A percentile compares a stretch with the other conserved stretches of the same genome.
These are phyloP conservation scores for Rhodocollybia butyracea DNA, from an alignment of 768 basidiomycete genomes.

Conservation along the genomic window DNA sequence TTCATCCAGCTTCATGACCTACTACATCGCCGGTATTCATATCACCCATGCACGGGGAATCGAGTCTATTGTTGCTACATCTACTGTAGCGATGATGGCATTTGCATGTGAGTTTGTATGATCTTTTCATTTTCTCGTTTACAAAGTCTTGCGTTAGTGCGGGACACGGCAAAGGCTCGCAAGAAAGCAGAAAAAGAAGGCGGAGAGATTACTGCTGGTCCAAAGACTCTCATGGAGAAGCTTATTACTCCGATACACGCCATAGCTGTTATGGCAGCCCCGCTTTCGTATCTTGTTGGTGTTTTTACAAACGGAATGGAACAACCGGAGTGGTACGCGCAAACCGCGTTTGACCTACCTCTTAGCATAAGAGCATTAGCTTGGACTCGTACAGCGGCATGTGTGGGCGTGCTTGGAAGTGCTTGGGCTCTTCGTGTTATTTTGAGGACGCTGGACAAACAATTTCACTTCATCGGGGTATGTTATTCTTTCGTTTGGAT, in stretches of 20 bases:
- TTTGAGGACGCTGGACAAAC: constrained; percentile 21
- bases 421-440: constrained; percentile 13
- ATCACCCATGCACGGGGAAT: constrained; percentile 19
- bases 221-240: constrained; percentile 19
- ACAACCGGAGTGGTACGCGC: constrained; percentile 32
- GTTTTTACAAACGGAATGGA: constrained; percentile 24
- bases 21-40: constrained; percentile 23
- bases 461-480: constrained; percentile 30
- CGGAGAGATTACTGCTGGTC: constrained; percentile 13
- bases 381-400: neutral
- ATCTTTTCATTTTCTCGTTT: neutral
- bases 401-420: constrained; percentile 18
- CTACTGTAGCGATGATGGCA: constrained; percentile 4
- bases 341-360: neutral
- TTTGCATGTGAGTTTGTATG: neutral
- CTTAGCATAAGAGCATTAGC: neutral
- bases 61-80: constrained; percentile 14
- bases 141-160: neutral
- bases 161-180: neutral
- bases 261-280: constrained; percentile 19
- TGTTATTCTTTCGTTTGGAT: neutral
- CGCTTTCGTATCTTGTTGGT: constrained; percentile 22
- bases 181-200: constrained; percentile 12
- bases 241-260: constrained; percentile 24
- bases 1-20: no score